Evolutionary conservation across 2,329 filamentous ascomycete species (phyloP).

Genomic region (Curvularia eragrostidis): DNA sequence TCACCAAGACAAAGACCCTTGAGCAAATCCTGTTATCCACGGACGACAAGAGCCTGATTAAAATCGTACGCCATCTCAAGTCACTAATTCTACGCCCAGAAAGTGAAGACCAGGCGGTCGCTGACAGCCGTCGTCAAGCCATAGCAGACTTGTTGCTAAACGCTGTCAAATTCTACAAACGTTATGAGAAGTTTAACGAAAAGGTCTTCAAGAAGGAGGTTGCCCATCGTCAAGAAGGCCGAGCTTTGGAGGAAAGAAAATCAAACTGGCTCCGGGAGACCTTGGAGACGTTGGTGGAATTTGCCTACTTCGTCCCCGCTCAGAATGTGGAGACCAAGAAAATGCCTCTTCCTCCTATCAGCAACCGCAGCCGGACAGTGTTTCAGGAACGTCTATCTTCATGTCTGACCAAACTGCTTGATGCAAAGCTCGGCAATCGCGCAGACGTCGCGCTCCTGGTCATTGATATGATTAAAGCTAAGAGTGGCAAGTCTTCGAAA

Average conservation of each 20-base stretch:
- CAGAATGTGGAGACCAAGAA: constrained; percentile 40
- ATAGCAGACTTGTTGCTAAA: constrained; percentile 62
- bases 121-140: constrained; percentile 56
- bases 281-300: constrained; percentile 56
- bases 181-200: constrained; percentile 30
- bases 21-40: constrained; percentile 73
- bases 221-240: constrained; percentile 9
- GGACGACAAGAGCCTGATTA: constrained; percentile 55
- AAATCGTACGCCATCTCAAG: constrained; percentile 62
- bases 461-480: constrained; percentile 37
- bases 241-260: constrained; percentile 12
- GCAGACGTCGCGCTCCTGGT: constrained; percentile 40
- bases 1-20: constrained; percentile 84
- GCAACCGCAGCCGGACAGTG: constrained; percentile 56
- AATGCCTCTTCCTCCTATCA: constrained; percentile 54
- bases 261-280: constrained; percentile 52
- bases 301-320: constrained; percentile 58
- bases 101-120: constrained; percentile 53
- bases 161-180: constrained; percentile 54
- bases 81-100: constrained; percentile 56
- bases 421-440: constrained; percentile 27
- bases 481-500: constrained; percentile 39
- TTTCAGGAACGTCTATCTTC: constrained; percentile 64
- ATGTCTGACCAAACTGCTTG: constrained; percentile 60
- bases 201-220: constrained; percentile 44